Evolutionary conservation across 2,329 filamentous ascomycete species (phyloP).

Genomic region (Cordyceps militaris): DNA sequence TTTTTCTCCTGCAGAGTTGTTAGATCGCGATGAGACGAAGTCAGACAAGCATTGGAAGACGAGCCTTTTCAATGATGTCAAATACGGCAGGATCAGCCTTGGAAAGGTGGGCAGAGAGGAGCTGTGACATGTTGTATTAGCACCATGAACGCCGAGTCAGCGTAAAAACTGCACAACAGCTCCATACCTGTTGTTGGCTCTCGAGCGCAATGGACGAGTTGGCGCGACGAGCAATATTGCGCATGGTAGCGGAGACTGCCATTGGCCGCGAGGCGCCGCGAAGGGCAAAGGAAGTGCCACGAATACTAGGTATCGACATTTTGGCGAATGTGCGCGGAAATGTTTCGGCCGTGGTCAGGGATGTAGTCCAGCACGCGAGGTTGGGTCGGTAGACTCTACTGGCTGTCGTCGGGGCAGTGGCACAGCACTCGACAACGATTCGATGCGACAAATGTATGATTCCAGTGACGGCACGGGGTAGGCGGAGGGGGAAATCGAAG

Average conservation of each 20-base stretch:
- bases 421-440: not conserved
- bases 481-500: not conserved
- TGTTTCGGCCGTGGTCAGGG: not conserved
- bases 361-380: not conserved
- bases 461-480: not conserved
- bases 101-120: constrained; percentile 71
- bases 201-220: constrained; percentile 45
- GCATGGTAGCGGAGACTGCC: constrained; percentile 17
- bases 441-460: not conserved
- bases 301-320: constrained; percentile 43
- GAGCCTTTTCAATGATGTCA: constrained; percentile 84
- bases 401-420: not conserved
- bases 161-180: constrained; percentile 13
- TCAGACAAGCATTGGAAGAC: constrained; percentile 14
- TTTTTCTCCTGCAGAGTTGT: constrained; percentile 67
- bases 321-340: not conserved
- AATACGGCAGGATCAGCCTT: constrained; percentile 82
- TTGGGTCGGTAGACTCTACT: not conserved
- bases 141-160: not conserved
- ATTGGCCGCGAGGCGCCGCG: constrained; percentile 32
- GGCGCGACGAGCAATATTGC: constrained; percentile 26
- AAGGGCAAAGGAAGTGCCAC: constrained; percentile 42
- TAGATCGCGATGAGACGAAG: not conserved
- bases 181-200: constrained; percentile 51
- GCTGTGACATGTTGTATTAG: constrained; percentile 38